Evolutionary conservation across 208 protist genomes (phyloP).

Genomic region (Polymyxa betae): DNA sequence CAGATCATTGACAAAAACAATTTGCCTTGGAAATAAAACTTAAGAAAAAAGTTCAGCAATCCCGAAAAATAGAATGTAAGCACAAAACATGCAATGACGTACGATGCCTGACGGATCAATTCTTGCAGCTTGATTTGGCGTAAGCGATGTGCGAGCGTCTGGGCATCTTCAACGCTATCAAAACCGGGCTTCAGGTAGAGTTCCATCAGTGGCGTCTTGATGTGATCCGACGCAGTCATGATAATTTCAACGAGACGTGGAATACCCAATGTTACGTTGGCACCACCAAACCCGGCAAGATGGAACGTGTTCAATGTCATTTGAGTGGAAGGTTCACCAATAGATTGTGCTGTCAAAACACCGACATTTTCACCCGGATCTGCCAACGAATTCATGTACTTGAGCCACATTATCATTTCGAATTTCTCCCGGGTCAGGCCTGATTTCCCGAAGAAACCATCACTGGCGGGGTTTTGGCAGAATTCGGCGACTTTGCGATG

Average conservation of each 20-base stretch:
- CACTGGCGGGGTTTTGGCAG: neutral
- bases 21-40: too few relatives aligned
- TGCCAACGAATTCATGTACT: conserved; percentile 64
- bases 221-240: conserved; percentile 85
- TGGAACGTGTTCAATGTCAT: conserved; percentile 99
- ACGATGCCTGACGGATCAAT: neutral
- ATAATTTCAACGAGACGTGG: conserved; percentile 92
- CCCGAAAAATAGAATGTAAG: too few relatives aligned
- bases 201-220: conserved; percentile 82
- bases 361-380: conserved; percentile 75
- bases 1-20: too few relatives aligned
- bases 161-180: neutral
- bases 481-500: neutral
- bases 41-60: too few relatives aligned
- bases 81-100: neutral
- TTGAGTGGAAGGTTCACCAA: conserved; percentile 99
- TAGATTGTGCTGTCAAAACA: conserved; percentile 75
- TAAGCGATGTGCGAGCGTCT: neutral
- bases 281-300: conserved; percentile 96
- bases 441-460: neutral
- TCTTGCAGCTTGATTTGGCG: conserved; percentile 38
- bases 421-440: conserved; percentile 52
- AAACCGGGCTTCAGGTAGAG: conserved; percentile 25
- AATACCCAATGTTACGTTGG: conserved; percentile 72
- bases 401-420: conserved; percentile 57